Evolutionary conservation across 78 protist species (phyloP).

Genomic region (Fonticula alba): DNA sequence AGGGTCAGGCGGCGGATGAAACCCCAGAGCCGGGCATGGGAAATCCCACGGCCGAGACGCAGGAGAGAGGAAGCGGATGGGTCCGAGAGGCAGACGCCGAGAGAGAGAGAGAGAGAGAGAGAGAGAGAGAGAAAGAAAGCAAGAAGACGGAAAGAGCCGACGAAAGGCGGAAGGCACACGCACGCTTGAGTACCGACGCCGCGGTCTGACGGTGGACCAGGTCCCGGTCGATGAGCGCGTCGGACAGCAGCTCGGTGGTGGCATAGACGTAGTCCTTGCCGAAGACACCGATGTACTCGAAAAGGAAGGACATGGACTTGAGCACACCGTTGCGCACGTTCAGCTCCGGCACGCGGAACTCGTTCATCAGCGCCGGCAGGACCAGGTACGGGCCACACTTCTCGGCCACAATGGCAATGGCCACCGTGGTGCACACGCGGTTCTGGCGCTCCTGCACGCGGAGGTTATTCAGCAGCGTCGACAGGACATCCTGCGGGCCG

Average conservation of each 20-base stretch:
- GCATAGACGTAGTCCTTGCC: constrained; percentile 89
- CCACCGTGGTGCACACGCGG: constrained; percentile 97
- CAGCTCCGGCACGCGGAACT: constrained; percentile 94
- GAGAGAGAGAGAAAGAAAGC: neutral
- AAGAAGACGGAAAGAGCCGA: neutral
- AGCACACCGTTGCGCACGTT: constrained; percentile 96
- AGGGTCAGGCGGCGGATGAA: neutral
- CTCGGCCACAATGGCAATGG: constrained; percentile 97
- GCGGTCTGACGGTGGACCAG: constrained; percentile 94
- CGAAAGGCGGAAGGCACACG: neutral
- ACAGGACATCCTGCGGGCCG: constrained; percentile 95
- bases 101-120: neutral
- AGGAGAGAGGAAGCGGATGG: neutral
- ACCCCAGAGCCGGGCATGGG: too few relatives aligned
- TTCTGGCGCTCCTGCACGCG: constrained; percentile 92
- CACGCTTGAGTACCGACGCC: constrained; percentile 41
- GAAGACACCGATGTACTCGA: constrained; percentile 94
- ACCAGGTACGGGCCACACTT: constrained; percentile 91
- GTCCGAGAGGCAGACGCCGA: neutral
- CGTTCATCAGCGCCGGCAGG: constrained; percentile 92
- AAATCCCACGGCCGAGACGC: too few relatives aligned
- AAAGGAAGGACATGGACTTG: constrained; percentile 88
- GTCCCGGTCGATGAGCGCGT: constrained; percentile 95
- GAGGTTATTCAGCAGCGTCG: constrained; percentile 88
- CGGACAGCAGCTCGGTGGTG: constrained; percentile 85